phyloP scores from a whole-genome alignment of 2,329 filamentous ascomycete species.

The Penicillium sp. region DNA sequence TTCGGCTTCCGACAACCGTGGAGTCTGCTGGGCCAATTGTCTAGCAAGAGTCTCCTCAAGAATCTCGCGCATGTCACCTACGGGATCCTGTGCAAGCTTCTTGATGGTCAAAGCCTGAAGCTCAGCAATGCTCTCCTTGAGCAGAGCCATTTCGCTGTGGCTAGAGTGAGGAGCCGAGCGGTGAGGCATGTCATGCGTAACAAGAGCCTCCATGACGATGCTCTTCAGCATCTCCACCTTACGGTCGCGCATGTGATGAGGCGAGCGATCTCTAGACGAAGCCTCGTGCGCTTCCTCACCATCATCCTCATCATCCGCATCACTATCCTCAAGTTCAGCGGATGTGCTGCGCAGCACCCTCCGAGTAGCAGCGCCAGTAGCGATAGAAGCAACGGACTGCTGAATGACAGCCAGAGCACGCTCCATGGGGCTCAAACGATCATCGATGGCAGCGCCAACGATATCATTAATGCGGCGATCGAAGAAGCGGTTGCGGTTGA shows the following conservation, averaged over 20 bases:
- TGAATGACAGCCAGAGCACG: constrained; percentile 76
- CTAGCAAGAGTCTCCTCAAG: constrained; percentile 60
- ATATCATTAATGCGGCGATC: constrained; percentile 86
- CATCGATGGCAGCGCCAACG: constrained; percentile 74
- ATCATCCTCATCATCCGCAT: constrained; percentile 93
- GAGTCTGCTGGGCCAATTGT: constrained; percentile 54
- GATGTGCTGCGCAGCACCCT: constrained; percentile 67
- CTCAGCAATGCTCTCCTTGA: constrained; percentile 41
- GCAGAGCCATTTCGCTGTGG: constrained; percentile 37
- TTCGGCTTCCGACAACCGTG: constrained; percentile 53
- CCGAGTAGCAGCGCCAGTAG: constrained; percentile 57
- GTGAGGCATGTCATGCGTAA: constrained; percentile 42
- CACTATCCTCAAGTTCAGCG: constrained; percentile 72
- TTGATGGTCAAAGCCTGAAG: constrained; percentile 43
- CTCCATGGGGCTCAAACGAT: constrained; percentile 78
- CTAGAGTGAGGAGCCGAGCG: constrained; percentile 27
- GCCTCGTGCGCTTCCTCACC: constrained; percentile 52
- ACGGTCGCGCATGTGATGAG: constrained; percentile 66
- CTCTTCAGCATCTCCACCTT: constrained; percentile 78
- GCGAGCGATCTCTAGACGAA: constrained; percentile 71
- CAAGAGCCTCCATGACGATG: constrained; percentile 66
- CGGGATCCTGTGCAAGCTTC: constrained; percentile 34
- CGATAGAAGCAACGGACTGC: constrained; percentile 62
- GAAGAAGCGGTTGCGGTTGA: constrained; percentile 81
- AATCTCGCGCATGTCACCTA: constrained; percentile 60